Conservation (phyloP, 2,329 filamentous ascomycete species). For the Sphaceloma murrayae region DNA sequence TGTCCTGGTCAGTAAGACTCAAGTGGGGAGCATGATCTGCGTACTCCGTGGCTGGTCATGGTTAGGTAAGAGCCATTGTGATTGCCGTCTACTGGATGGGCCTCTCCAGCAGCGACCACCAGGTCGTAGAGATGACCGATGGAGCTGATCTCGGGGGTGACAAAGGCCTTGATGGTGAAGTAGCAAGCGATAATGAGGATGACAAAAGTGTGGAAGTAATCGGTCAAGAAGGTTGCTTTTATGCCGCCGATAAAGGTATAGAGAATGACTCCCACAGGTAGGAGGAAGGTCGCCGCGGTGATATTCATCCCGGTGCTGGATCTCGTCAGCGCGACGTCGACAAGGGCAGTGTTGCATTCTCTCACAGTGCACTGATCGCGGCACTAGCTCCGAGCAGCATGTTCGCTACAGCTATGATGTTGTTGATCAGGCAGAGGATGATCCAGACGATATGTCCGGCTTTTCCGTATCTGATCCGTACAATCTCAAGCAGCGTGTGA, state of each 20-base stretch:
- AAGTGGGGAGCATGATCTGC: slow-evolving; percentile 27
- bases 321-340: too few relatives aligned
- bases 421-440: slow-evolving; percentile 26
- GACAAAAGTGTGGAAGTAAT: slow-evolving; percentile 41
- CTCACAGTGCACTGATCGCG: slow-evolving; percentile 13
- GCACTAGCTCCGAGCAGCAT: slow-evolving; percentile 23
- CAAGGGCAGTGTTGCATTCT: too few relatives aligned
- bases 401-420: slow-evolving; percentile 32
- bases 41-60: slow-evolving; percentile 37
- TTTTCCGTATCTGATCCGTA: slow-evolving; percentile 31
- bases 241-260: slow-evolving; percentile 42
- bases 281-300: slow-evolving; percentile 21
- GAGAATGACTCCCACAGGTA: slow-evolving; percentile 32
- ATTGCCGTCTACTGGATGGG: slow-evolving; percentile 35
- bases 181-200: slow-evolving; percentile 42
- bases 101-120: slow-evolving; percentile 34
- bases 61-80: slow-evolving; percentile 41
- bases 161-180: slow-evolving; percentile 36
- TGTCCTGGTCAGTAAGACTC: neutral
- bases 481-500: slow-evolving; percentile 43
- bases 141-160: slow-evolving; percentile 38
- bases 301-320: slow-evolving; percentile 23
- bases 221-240: slow-evolving; percentile 43
- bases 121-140: slow-evolving; percentile 39
- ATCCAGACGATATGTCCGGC: slow-evolving; percentile 25